Evolutionary conservation across 2,329 filamentous ascomycete species (phyloP), one percentile per base, ranked within the genome.

Genomic region (Ophiostoma ips): DNA sequence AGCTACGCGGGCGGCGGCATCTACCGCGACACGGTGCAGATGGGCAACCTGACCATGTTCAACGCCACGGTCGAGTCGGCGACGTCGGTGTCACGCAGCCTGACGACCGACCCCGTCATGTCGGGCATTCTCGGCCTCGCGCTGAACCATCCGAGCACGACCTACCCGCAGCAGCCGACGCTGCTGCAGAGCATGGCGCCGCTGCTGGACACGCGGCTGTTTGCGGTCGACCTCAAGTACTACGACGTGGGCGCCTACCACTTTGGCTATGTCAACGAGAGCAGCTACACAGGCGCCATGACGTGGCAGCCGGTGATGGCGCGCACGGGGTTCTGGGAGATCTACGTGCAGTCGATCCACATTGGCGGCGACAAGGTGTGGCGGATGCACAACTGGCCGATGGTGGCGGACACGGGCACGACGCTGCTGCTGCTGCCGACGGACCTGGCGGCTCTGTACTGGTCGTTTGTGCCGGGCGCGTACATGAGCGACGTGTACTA

Each of bases 381-480:
- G 58, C 62, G 67, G 62, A 65, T 67, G 50, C 58, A 66, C 41
- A 57, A 58, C 16, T 70, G 72, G 56, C 64, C 66, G 28, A 74
- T 79, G 44, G 81, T 83, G 50, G 70, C 77, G 28, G 83, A 87
- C 63, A 86, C 83, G 3, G 82, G 81, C 21, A 83, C 80, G 4
- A 79, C 81, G 1, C 68, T 86, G 49, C 68, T 86, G 60, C 73
- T 84, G 46, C 65, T 82, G 24, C 73, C 76, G 30, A 65, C 71
- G 15, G 64, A 69, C 9, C 66, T 83, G n/a, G 75, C 74, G 2
- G 60, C 69, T 28, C 68, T 69, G 33, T 87, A 85, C 65, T 86
- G 81, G 65, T 60, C 60, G 30, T 61, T 69, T 45, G 73, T 84
- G 3, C 59, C 69, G 0, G 68, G 71, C 9, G 73, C 80, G 9